Percentiles rank a stretch among this genome's conserved stretches.
phyloP scores from a whole-genome alignment of 345 rosid genomes.

The Reutealis trisperma region DNA sequence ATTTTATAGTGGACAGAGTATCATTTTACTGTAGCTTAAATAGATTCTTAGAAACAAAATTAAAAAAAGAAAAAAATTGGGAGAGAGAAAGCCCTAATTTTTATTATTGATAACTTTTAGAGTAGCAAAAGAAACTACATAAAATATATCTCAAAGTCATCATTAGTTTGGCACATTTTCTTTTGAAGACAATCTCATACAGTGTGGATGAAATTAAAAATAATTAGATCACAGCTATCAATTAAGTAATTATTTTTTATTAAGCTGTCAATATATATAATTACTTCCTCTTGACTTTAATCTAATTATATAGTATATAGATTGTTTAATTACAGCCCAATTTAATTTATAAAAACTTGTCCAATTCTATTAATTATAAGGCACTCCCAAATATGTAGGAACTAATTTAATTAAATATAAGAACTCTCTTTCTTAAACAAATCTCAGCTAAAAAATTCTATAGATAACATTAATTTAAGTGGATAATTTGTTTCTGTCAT shows the following conservation, averaged over 20 bases:
- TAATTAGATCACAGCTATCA: background rate
- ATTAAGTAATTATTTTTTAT: background rate
- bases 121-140: constrained; percentile 1
- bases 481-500: constrained; percentile 20
- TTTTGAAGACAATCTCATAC: background rate
- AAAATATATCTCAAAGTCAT: constrained; percentile 22
- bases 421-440: background rate
- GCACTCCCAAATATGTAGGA: constrained; percentile 44
- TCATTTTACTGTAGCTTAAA: too few relatives aligned
- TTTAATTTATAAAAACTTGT: background rate
- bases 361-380: background rate
- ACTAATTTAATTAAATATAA: constrained; percentile 13
- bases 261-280: background rate
- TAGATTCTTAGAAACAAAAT: too few relatives aligned
- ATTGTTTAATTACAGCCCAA: background rate
- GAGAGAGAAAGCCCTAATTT: background rate
- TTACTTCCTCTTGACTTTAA: background rate
- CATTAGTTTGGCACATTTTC: constrained; percentile 12
- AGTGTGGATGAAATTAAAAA: too few relatives aligned
- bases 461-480: background rate
- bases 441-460: too few relatives aligned
- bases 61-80: too few relatives aligned
- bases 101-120: constrained; percentile 13
- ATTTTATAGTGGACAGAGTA: too few relatives aligned
- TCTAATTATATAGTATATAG: background rate